Evolutionary conservation across 768 basidiomycete genomes (phyloP).

Genomic region (Cantharellus anzutake): DNA sequence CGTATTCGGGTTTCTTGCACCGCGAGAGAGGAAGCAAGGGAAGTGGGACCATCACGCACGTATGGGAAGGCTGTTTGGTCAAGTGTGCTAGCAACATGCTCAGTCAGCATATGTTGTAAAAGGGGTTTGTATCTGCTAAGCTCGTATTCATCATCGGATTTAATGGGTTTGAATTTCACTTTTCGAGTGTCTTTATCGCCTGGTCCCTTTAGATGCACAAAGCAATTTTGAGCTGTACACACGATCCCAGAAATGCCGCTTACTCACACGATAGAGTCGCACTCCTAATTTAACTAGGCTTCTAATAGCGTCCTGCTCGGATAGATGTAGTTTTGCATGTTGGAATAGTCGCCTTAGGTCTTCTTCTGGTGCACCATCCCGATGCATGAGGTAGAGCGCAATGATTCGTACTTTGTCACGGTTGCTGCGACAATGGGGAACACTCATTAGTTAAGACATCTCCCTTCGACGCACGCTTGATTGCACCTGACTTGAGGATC

Average conservation of each 20-base stretch:
- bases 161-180: constrained; percentile 44
- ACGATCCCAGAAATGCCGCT: background rate
- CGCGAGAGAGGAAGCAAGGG: background rate
- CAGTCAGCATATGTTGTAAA: constrained; percentile 67
- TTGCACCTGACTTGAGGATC: constrained; percentile 58
- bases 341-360: constrained; percentile 88
- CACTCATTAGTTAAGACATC: background rate
- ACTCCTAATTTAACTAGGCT: constrained; percentile 66
- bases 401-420: constrained; percentile 91
- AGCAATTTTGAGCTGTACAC: background rate
- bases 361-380: constrained; percentile 97
- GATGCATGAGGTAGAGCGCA: constrained; percentile 81
- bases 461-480: constrained; percentile 13
- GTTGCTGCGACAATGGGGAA: constrained; percentile 29
- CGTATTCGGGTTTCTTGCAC: constrained; percentile 5
- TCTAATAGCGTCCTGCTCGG: constrained; percentile 90
- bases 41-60: constrained; percentile 45
- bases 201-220: constrained; percentile 32
- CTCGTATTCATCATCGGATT: constrained; percentile 84
- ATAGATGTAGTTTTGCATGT: constrained; percentile 69
- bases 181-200: constrained; percentile 64
- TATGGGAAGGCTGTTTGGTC: constrained; percentile 76
- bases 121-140: constrained; percentile 84
- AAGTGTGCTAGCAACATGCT: constrained; percentile 60
- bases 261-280: constrained; percentile 60